Conservation (phyloP, 2,329 filamentous ascomycete genomes). For the Diplodia mutila region DNA sequence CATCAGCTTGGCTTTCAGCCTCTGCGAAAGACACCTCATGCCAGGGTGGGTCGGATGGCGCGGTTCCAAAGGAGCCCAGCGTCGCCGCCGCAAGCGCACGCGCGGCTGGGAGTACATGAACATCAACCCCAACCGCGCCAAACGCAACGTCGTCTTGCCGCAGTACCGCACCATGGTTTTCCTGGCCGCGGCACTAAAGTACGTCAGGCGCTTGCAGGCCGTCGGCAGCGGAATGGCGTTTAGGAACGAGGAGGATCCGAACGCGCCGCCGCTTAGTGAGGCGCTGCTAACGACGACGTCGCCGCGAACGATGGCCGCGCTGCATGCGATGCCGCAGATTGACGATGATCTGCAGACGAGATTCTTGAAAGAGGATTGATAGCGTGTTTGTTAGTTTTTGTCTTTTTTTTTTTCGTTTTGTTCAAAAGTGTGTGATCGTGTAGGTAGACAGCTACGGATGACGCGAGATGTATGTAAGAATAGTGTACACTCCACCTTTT, state of each 20-base stretch:
- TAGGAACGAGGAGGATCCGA: no score
- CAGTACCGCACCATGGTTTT: constrained; percentile 50
- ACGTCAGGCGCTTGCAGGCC: constrained; percentile 41
- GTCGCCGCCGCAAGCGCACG: constrained; percentile 33
- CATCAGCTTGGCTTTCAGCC: constrained; percentile 68
- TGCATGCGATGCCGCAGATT: constrained; percentile 49
- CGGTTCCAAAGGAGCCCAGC: neutral
- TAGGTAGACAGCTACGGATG: neutral
- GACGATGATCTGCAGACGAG: constrained; percentile 38
- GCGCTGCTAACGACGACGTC: constrained; percentile 40
- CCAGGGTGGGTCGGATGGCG: constrained; percentile 75
- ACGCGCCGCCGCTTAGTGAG: constrained; percentile 32
- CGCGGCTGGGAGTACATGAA: constrained; percentile 37
- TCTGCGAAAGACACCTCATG: constrained; percentile 81
- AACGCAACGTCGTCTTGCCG: constrained; percentile 40
- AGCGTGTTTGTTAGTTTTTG: neutral
- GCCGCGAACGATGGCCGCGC: constrained; percentile 46
- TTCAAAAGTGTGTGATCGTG: neutral
- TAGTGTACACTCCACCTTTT: constrained; percentile 3
- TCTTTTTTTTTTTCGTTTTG: neutral
- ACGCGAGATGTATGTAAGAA: constrained; percentile 10
- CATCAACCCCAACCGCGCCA: constrained; percentile 34
- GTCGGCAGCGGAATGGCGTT: constrained; percentile 32
- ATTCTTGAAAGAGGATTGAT: constrained; percentile 31
- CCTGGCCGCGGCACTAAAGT: constrained; percentile 43